Evolutionary conservation across 805 yeast species (phyloP), one percentile per base, ranked within the genome.

Genomic region (Starmerella stigmatis): DNA sequence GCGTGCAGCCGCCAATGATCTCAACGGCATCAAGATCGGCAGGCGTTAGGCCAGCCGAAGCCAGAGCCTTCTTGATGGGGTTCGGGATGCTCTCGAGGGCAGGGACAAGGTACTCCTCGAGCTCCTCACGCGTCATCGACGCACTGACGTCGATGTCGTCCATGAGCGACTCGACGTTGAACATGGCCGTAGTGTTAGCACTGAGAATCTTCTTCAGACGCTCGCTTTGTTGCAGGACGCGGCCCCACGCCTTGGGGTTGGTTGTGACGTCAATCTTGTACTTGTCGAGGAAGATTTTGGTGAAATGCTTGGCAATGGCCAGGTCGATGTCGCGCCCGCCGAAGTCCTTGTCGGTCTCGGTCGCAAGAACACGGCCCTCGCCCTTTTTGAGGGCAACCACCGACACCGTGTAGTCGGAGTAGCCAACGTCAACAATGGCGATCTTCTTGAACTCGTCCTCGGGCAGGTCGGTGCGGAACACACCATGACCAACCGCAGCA

Each of bases 401-500:
- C 53, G 92, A 71, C 55, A 94, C 94, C 55, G 92, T 84, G 74
- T 78, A 89, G 41, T 94, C 78, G 35, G 97, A 86, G 74, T 92
- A 94, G 59, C 99, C 99, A 67, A 94, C 84, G 68, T 92, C 99
- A 49, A 92, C 79, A 60, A 92, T 84, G 41, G 94, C 96, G 58
- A 92, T 82, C 61, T 76, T 81, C 71, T 82, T 80, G 62, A 88
- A 81, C 66, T 81, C 82, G 60, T 85, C 94, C 67, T 86, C 97
- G 60, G 97, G 96, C 60, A 92, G 75, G 63, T 89, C 96, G 43
- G 61, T 58, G 77, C 92, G 88, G 81, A 92, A 92, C 50, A 92
- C 96, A 74, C 98, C 98, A 72, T 92, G 94, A 59, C 96, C 94
- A 55, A 92, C 95, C 60, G 96, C 97, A 51, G 98, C 98, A 50